Base-by-base conservation (phyloP, 2,329 filamentous ascomycete genomes). In the Talaromyces sp. region DNA sequence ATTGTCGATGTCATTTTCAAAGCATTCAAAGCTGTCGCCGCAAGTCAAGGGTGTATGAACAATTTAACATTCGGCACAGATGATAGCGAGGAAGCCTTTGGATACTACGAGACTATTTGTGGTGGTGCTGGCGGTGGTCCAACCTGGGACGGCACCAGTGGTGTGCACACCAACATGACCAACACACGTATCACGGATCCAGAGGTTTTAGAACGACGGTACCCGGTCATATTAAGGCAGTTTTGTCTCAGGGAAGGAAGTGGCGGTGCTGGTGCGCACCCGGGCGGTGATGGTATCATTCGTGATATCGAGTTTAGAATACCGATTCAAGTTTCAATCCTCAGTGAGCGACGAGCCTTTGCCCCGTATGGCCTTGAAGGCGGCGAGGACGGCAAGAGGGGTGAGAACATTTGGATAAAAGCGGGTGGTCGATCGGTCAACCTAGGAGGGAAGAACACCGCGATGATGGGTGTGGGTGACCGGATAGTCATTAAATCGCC, bases 1-100 rank as follows among this genome's bases (percentile, higher is more conserved):
- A 66, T 73, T 41, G 63, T 64, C 24, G 70, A 73, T 55, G 62
- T 71, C 41, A 64, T 73, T n/a, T 64, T 72, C 62, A 79, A 66
- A 26, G 69, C 70, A 11, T 72, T 73, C 63, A 56, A 61, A 10
- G 66, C 64, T 10, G 58, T 56, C 26, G 70, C 67, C 3, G 70
- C 67, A 1, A 62, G 61, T 11, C 70, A 72, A 46, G 70, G 70
- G 0, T 65, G 64, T 32, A 64, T 66, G 58, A 72, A 72, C 61
- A 69, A 66, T 54, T 56, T 72, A 3, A 67, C 67, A n/a, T 71
- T 72, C 46, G 69, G 69, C 27, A 58, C 52, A 8, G 65, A 67
- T 27, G 66, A 63, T 14, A 55, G 19, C 32, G 27, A 63, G 27
- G 26, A 61, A 6, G 60, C 21, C 2, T 54, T 56, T 21, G 62